Base-by-base conservation (phyloP, 2,329 filamentous ascomycete genomes). In the Pseudogymnoascus sp. region DNA sequence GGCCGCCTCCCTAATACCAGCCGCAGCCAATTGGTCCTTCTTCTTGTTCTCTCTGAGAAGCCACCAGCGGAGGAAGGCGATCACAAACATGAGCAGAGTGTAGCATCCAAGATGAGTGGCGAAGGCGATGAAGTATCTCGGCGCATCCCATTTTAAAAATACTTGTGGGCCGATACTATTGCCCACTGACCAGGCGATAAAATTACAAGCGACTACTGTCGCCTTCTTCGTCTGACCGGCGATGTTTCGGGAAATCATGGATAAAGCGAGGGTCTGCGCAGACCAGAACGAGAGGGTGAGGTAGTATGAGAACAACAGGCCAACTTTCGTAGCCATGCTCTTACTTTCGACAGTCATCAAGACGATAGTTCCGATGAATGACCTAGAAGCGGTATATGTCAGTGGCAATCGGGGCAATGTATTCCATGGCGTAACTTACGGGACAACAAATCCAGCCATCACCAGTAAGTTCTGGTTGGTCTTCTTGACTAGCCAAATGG, bases 221-320 rank as follows among this genome's bases (percentile, higher is more conserved):
- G 80, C 77, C 25, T 80, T 78, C 72, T 83, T 84, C 3, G 81
- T 83, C 21, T 77, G 76, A 4, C 81, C 81, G 4, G 77, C 78
- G 53, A 82, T 73, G 69, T 84, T 84, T 64, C 79, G 79, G 3
- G 80, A 75, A 2, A 78, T 79, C 75, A 91, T 81, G 12, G 85
- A 87, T 68, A 91, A 80, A 6, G 82, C 78, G 11, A 90, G 77
- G 1, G 85, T 88, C 69, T 88, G 84, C 0, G 87, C 88, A 0
- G 88, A 86, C 88, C 88, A 91, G 81, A 92, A 92, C 4, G 86
- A 90, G 16, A 91, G 80, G 0, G 85, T 87, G 65, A 91, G 87
- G 76, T 91, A 92, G 78, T 91, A 92, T 70, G 81, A 83, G 69
- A 91, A 83, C 12, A 91, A 76, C 0, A 92, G 79, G 5, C 88